A percentile compares a stretch with the other conserved stretches of the same genome.
Evolutionary conservation across 73 alveolate species (phyloP).

Genomic region (Tetrahymena malaccensis): DNA sequence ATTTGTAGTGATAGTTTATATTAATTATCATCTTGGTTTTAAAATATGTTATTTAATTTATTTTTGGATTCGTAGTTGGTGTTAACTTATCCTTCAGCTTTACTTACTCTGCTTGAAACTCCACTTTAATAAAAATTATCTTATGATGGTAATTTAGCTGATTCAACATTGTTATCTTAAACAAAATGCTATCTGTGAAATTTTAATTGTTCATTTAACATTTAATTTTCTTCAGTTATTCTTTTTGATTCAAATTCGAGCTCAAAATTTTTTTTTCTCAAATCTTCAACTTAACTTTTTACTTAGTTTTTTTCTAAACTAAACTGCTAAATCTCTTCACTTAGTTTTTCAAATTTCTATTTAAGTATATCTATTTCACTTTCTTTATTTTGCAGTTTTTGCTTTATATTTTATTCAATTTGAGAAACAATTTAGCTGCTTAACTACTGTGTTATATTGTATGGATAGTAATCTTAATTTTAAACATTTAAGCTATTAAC

Average conservation of each 20-base stretch:
- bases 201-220: neutral
- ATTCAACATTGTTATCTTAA: neutral
- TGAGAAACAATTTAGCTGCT: neutral
- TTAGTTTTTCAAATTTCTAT: neutral
- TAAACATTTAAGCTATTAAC: neutral
- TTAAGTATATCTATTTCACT: neutral
- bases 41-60: no score
- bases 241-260: neutral
- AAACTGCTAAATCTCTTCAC: neutral
- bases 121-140: neutral
- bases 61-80: neutral
- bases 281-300: neutral
- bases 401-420: neutral
- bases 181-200: neutral
- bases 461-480: neutral
- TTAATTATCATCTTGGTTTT: no score
- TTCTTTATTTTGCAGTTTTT: neutral
- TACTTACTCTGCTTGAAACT: neutral
- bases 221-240: neutral
- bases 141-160: neutral
- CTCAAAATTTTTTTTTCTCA: neutral
- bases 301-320: neutral
- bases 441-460: neutral
- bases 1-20: no score
- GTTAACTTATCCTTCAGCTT: neutral